These are phyloP conservation scores for Hapsidospora chrysogenum DNA, from an alignment of 495 filamentous ascomycete species.

Conservation along the genomic window DNA sequence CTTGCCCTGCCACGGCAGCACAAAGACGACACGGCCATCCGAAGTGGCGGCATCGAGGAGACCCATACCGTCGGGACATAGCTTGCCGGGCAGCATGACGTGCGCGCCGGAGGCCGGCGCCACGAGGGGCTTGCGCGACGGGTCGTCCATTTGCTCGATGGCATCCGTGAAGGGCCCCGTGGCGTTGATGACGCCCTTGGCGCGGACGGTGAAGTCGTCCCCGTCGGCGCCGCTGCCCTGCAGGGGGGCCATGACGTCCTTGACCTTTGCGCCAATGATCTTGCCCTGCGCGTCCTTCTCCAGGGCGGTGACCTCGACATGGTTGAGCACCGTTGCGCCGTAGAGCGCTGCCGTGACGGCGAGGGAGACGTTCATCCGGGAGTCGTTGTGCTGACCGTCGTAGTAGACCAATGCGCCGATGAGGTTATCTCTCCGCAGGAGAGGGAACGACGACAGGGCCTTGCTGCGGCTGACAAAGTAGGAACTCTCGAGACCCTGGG, in stretches of 20 bases:
- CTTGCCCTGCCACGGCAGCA: slow-evolving; percentile 72
- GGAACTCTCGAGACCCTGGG: slow-evolving; percentile 64
- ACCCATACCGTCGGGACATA: slow-evolving; percentile 60
- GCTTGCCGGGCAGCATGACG: slow-evolving; percentile 66
- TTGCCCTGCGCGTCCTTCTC: slow-evolving; percentile 48
- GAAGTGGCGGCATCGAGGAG: slow-evolving; percentile 63
- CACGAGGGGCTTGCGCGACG: slow-evolving; percentile 43
- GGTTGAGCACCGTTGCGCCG: slow-evolving; percentile 58
- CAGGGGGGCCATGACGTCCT: slow-evolving; percentile 55
- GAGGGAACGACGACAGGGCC: slow-evolving; percentile 61
- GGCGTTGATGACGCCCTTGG: slow-evolving; percentile 3
- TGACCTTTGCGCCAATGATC: slow-evolving; percentile 44
- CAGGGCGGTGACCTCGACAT: slow-evolving; percentile 52
- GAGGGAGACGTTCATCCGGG: slow-evolving; percentile 65
- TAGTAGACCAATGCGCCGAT: slow-evolving; percentile 67
- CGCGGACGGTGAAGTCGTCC: slow-evolving; percentile 1
- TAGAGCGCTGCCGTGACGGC: slow-evolving; percentile 66
- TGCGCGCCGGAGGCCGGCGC: slow-evolving; percentile 64
- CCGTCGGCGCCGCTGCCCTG: slow-evolving; percentile 46
- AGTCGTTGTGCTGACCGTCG: slow-evolving; percentile 70
- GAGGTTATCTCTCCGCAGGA: slow-evolving; percentile 54
- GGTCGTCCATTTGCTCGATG: slow-evolving; percentile 54
- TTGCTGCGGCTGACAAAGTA: slow-evolving; percentile 66
- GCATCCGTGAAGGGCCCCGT: slow-evolving; percentile 60
- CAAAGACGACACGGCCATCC: slow-evolving; percentile 70